phyloP scores from a whole-genome alignment of 1,284 basidiomycete genomes.

The Peniophora sp. region DNA sequence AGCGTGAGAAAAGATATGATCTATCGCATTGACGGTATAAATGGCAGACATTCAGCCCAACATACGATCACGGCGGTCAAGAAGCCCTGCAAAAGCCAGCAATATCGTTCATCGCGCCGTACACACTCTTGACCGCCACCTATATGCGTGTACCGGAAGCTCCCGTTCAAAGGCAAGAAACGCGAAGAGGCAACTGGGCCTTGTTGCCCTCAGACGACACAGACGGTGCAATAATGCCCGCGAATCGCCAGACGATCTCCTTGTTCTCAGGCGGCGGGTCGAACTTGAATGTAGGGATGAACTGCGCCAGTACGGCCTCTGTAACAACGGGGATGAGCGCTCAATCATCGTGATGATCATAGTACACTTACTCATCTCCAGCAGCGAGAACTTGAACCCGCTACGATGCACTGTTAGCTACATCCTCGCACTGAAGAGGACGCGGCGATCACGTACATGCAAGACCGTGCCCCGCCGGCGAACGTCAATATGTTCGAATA shows the following conservation, averaged over 20 bases:
- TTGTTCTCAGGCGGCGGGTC: background rate
- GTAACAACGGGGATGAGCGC: background rate
- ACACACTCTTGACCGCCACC: too few relatives aligned
- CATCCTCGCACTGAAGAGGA: too few relatives aligned
- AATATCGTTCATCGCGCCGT: too few relatives aligned
- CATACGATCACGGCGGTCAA: too few relatives aligned
- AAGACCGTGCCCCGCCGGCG: conserved; percentile 21
- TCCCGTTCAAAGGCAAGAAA: too few relatives aligned
- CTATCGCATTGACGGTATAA: too few relatives aligned
- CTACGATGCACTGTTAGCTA: conserved; percentile 12
- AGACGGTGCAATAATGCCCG: background rate
- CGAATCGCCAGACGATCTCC: conserved; percentile 1
- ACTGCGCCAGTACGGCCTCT: conserved; percentile 3
- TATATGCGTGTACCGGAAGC: too few relatives aligned
- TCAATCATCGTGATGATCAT: conserved; percentile 8
- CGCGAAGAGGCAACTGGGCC: background rate
- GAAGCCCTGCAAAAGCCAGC: too few relatives aligned
- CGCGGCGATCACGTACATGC: conserved; percentile 18
- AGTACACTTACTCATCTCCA: conserved; percentile 23
- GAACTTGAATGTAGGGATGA: conserved; percentile 4
- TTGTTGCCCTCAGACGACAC: background rate
- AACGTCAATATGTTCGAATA: conserved; percentile 24
- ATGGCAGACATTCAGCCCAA: too few relatives aligned
- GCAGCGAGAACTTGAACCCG: conserved; percentile 22
- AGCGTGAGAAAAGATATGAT: too few relatives aligned